phyloP scores from a whole-genome alignment of 2,329 filamentous ascomycete genomes.

The Clathrospora elynae region DNA sequence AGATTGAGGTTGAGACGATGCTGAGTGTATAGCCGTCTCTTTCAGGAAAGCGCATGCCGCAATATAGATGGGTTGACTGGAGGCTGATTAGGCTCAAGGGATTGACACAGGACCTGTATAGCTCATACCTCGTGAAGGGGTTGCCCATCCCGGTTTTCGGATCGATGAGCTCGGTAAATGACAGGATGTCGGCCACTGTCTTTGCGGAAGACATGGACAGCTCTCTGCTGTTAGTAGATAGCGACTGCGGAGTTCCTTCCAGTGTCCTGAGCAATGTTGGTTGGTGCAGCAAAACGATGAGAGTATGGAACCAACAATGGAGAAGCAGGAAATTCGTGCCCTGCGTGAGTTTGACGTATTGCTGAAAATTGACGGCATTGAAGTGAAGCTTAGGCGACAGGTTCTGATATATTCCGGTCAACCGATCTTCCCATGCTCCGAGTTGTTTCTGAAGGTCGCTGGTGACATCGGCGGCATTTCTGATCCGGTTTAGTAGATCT shows the following conservation, averaged over 20 bases:
- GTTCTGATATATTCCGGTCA: conserved; percentile 75
- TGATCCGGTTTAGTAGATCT: conserved; percentile 82
- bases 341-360: conserved; percentile 78
- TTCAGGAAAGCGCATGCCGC: conserved; percentile 87
- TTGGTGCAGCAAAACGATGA: conserved; percentile 84
- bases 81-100: conserved; percentile 16
- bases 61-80: conserved; percentile 85
- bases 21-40: conserved; percentile 73
- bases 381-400: conserved; percentile 78
- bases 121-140: conserved; percentile 68
- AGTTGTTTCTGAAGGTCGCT: conserved; percentile 73
- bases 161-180: conserved; percentile 84
- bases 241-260: conserved; percentile 68
- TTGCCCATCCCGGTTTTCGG: conserved; percentile 85
- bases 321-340: conserved; percentile 85
- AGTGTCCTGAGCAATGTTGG: conserved; percentile 82
- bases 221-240: conserved; percentile 80
- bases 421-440: conserved; percentile 76
- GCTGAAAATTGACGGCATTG: conserved; percentile 83
- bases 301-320: conserved; percentile 86
- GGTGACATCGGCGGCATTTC: conserved; percentile 73
- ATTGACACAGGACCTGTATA: neutral
- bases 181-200: conserved; percentile 86
- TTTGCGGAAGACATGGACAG: conserved; percentile 86
- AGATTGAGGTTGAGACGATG: conserved; percentile 67